These are phyloP conservation scores for Xanthoparmelia taractica DNA, from an alignment of 495 filamentous ascomycete genomes.

Conservation along the genomic window DNA sequence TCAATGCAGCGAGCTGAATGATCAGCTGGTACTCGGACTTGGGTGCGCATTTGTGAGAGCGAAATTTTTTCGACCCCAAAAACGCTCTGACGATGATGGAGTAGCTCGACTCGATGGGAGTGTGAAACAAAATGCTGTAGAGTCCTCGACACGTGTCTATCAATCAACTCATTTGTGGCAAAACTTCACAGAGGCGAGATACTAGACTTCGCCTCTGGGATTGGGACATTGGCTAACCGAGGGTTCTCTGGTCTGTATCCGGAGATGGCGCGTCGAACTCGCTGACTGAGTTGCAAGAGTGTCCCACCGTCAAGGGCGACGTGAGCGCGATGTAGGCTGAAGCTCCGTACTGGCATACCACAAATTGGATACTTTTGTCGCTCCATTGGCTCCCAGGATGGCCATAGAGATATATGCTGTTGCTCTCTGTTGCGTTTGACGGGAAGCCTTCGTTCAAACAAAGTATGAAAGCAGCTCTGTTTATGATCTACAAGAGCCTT, in stretches of 20 bases:
- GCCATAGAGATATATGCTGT: conserved; percentile 24
- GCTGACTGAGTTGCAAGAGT: too few species aligned
- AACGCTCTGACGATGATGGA: too few species aligned
- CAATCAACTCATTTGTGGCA: too few species aligned
- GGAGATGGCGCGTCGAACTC: too few species aligned
- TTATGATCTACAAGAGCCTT: conserved; percentile 27
- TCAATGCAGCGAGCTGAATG: conserved; percentile 25
- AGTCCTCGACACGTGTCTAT: too few species aligned
- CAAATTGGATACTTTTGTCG: conserved; percentile 34
- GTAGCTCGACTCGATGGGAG: too few species aligned
- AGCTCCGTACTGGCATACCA: conserved; percentile 31
- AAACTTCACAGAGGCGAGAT: too few species aligned
- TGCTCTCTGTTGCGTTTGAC: conserved; percentile 24
- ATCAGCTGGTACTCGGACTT: conserved; percentile 23
- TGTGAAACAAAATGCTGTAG: too few species aligned
- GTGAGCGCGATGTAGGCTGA: conserved; percentile 32
- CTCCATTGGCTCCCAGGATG: conserved; percentile 34
- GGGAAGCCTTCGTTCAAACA: conserved; percentile 25
- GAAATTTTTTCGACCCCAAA: too few species aligned
- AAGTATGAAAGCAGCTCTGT: conserved; percentile 34
- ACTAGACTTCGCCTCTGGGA: too few species aligned
- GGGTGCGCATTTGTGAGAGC: conserved; percentile 5
- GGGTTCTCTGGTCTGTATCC: too few species aligned
- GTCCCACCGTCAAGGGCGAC: conserved; percentile 31
- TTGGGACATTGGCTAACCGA: too few species aligned